A percentile compares a stretch with the other conserved stretches of the same genome.
phyloP scores from a whole-genome alignment of 2,329 filamentous ascomycete species.

The Fusarium staphyleae region DNA sequence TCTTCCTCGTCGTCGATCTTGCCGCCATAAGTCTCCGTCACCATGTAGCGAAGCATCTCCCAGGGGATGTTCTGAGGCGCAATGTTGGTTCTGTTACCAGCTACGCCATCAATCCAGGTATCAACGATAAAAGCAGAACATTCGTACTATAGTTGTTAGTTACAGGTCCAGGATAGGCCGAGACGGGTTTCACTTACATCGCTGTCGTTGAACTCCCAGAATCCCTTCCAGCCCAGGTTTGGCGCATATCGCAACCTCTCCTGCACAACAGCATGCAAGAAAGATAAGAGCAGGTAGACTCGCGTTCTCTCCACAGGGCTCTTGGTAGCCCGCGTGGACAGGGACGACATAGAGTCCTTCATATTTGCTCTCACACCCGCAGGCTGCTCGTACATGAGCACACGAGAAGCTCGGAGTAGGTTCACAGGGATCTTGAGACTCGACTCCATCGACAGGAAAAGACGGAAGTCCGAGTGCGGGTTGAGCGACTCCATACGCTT shows the following conservation, averaged over 20 bases:
- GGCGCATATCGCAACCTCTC: slow-evolving; percentile 94
- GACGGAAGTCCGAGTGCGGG: slow-evolving; percentile 87
- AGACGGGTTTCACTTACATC: slow-evolving; percentile 73
- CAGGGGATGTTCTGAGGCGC: slow-evolving; percentile 94
- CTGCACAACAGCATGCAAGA: slow-evolving; percentile 95
- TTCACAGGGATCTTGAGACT: slow-evolving; percentile 98
- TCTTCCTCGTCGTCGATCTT: slow-evolving; percentile 95
- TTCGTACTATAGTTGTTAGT: slow-evolving; percentile 72
- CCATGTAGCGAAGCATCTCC: slow-evolving; percentile 90
- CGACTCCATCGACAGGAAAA: slow-evolving; percentile 98
- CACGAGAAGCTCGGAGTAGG: slow-evolving; percentile 87
- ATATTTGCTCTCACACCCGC: slow-evolving; percentile 97
- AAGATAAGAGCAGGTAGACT: slow-evolving; percentile 88
- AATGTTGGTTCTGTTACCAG: slow-evolving; percentile 88
- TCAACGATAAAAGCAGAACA: slow-evolving; percentile 97
- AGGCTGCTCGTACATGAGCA: slow-evolving; percentile 98
- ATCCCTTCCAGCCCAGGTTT: slow-evolving; percentile 94
- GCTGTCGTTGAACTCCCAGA: slow-evolving; percentile 99
- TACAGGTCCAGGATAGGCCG: neutral
- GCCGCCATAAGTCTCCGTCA: slow-evolving; percentile 95
- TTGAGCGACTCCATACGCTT: slow-evolving; percentile 96
- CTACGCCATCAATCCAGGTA: slow-evolving; percentile 85
- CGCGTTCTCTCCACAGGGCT: slow-evolving; percentile 89
- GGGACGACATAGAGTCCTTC: slow-evolving; percentile 91
- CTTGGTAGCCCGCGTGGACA: slow-evolving; percentile 78